Evolutionary conservation across 805 yeast genomes (phyloP).

Genomic region (Starmera caribaea): DNA sequence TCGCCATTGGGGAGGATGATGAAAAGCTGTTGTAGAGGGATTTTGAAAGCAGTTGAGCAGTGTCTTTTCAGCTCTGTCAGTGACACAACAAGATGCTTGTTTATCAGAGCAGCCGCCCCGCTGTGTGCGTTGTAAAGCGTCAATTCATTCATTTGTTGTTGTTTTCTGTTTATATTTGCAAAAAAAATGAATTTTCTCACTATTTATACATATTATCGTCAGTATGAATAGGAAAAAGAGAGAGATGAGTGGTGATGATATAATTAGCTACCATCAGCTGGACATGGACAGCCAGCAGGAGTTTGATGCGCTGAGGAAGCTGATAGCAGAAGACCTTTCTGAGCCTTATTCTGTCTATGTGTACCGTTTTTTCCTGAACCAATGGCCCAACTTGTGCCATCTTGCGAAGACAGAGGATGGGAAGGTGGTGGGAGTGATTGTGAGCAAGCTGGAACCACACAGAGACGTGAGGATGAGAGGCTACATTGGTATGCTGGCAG

Average conservation of each 20-base stretch:
- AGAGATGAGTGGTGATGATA: slow-evolving; percentile 1
- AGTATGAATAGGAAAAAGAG: not conserved
- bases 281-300: slow-evolving; percentile 25
- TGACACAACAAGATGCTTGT: slow-evolving; percentile 28
- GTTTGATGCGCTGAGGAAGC: slow-evolving; percentile 37
- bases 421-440: slow-evolving; percentile 68
- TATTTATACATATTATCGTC: not conserved
- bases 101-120: slow-evolving; percentile 28
- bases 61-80: slow-evolving; percentile 33
- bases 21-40: slow-evolving; percentile 33
- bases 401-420: slow-evolving; percentile 38
- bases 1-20: slow-evolving; percentile 59
- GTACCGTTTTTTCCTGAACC: slow-evolving; percentile 78
- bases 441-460: slow-evolving; percentile 75
- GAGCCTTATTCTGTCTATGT: slow-evolving; percentile 95
- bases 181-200: no score
- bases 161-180: no score
- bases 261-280: slow-evolving; percentile 15
- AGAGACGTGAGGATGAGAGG: slow-evolving; percentile 70
- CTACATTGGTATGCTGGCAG: slow-evolving; percentile 94
- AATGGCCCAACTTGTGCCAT: slow-evolving; percentile 83
- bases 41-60: slow-evolving; percentile 30
- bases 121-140: slow-evolving; percentile 31
- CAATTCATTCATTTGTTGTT: slow-evolving; percentile 2
- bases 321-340: slow-evolving; percentile 67